Evolutionary conservation across 768 basidiomycete genomes (phyloP), one percentile per base, ranked within the genome.

Genomic region (Mycena leptocephala): DNA sequence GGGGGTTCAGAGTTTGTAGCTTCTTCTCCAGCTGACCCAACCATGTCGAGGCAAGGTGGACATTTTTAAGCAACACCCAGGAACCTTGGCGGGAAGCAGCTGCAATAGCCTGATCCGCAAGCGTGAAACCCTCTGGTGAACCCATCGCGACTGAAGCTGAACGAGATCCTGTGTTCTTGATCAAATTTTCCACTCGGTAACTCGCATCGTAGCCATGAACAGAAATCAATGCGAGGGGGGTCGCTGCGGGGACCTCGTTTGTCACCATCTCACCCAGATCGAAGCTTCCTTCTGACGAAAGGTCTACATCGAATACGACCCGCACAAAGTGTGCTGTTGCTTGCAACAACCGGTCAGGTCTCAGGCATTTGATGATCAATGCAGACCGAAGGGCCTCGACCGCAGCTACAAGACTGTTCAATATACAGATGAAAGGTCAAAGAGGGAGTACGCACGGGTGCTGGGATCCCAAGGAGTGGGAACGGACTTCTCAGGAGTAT

Each of bases 181-280:
- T 92, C 53, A 98, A 90, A 78, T 93, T 94, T 80, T 98, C 97
- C 46, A 98, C 96, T 62, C 95, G 93, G 84, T 97, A 99, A 84
- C 97, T 98, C n/a, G 98, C 98, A 82, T 99, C 98, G 81, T 98
- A 98, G 20, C 98, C 98, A 3, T 96, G 93, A 4, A 99, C 97
- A 8, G 98, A 99, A 35, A 97, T 92, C 62, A 99, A 88, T 5
- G 97, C 95, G 30, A 99, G 87, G 1, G 98, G 97, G 0, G 96
- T 96, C 5, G 91, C 89, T 3, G 97, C 90, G 5, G 91, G 89
- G 37, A 97, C 91, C 82, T 99, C 97, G 80, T 95, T 90, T 9
- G 88, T 79, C 32, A 99, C 96, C 88, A 99, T 94, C 11, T 85
- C 83, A 24, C 90, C 89, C 32, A 99, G 91, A 68, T 97, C 95